phyloP scores from a whole-genome alignment of 2,329 filamentous ascomycete species.

The Cyclaneusma minus region DNA sequence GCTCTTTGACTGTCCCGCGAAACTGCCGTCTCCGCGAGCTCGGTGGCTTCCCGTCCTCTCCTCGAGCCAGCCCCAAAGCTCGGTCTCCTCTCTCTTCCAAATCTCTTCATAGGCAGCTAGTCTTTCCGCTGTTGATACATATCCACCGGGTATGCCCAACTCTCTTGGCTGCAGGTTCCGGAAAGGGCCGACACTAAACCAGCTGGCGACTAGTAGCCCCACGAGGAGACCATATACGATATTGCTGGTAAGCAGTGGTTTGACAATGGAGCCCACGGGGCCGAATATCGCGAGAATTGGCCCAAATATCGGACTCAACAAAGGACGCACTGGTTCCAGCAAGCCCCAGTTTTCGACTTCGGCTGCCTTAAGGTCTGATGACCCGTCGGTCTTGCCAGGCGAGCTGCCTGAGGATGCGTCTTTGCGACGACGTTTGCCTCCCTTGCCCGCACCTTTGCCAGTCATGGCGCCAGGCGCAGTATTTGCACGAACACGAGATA shows the following conservation, averaged over 20 bases:
- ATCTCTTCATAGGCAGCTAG: conserved; percentile 82
- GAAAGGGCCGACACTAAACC: conserved; percentile 50
- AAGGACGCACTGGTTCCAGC: conserved; percentile 59
- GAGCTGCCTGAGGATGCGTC: conserved; percentile 28
- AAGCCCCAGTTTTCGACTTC: conserved; percentile 54
- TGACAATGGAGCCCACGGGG: conserved; percentile 53
- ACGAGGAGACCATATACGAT: conserved; percentile 62
- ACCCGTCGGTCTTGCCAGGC: conserved; percentile 22
- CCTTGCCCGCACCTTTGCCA: conserved; percentile 45
- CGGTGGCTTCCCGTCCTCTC: conserved; percentile 64
- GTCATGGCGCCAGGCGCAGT: conserved; percentile 31
- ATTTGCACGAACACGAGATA: conserved; percentile 38
- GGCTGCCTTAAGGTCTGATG: conserved; percentile 16
- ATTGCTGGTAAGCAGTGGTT: conserved; percentile 60
- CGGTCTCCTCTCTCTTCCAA: conserved; percentile 75
- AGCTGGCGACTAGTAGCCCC: conserved; percentile 57
- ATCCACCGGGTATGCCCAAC: neutral
- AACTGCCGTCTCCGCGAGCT: conserved; percentile 23
- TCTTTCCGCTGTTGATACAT: conserved; percentile 37
- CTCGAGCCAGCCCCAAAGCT: conserved; percentile 88
- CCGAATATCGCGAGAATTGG: conserved; percentile 23
- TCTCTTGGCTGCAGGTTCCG: conserved; percentile 5
- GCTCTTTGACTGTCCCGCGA: conserved; percentile 29
- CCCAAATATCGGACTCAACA: no score
- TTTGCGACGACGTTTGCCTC: conserved; percentile 34